Percentiles rank a stretch among this genome's conserved stretches.
phyloP scores from a whole-genome alignment of 2,329 filamentous ascomycete species.

The Ilyonectria mors-panacis region DNA sequence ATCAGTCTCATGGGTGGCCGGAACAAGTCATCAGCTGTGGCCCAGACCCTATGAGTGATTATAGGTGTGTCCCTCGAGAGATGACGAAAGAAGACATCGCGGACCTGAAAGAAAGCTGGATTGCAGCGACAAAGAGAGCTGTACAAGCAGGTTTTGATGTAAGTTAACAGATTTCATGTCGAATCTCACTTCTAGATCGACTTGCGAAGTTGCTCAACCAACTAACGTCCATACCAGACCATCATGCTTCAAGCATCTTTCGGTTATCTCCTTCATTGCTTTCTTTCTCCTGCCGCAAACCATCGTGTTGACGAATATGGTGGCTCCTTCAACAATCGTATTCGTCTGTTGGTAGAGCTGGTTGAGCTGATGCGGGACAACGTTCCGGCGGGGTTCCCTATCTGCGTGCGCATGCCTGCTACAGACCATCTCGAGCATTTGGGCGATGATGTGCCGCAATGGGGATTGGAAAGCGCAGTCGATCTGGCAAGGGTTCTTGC shows the following conservation, averaged over 20 bases:
- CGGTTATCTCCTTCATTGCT: slow-evolving; percentile 80
- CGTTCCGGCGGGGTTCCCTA: background rate
- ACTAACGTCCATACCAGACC: background rate
- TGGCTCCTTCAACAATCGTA: slow-evolving; percentile 78
- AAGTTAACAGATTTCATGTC: background rate
- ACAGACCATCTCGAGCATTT: background rate
- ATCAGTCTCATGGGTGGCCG: slow-evolving; percentile 65
- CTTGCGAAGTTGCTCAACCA: background rate
- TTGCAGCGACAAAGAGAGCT: slow-evolving; percentile 67
- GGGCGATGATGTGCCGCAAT: background rate
- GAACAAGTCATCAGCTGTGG: slow-evolving; percentile 62
- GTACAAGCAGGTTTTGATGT: slow-evolving; percentile 76
- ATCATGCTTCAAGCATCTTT: slow-evolving; percentile 84
- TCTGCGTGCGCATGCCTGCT: slow-evolving; percentile 60
- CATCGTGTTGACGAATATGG: slow-evolving; percentile 76
- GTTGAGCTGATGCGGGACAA: background rate
- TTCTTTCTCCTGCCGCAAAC: slow-evolving; percentile 78
- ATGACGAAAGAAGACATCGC: slow-evolving; percentile 77
- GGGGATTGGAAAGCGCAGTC: background rate
- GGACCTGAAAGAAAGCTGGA: slow-evolving; percentile 72
- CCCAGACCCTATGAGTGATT: slow-evolving; percentile 67
- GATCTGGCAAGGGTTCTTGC: slow-evolving; percentile 78
- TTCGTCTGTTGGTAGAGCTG: slow-evolving; percentile 61
- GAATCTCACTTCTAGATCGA: background rate
- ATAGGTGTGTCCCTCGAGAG: slow-evolving; percentile 70